Base-by-base conservation (phyloP, 2,329 filamentous ascomycete species). In the Calonectria crousiana region DNA sequence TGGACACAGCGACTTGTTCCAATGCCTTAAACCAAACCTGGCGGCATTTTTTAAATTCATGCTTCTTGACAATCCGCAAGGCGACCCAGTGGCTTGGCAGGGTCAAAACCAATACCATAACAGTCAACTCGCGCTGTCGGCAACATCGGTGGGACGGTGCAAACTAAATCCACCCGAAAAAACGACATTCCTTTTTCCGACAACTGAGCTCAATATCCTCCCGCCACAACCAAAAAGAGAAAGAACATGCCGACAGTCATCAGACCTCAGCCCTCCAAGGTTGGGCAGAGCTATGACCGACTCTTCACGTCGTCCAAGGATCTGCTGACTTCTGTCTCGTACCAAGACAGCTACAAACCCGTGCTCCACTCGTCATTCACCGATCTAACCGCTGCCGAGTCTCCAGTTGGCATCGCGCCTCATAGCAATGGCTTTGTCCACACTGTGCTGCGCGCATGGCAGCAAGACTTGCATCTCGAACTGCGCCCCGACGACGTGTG, bases 391-490 rank as follows among this genome's bases (percentile, higher is more conserved):
- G 34, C 51, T 64, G 41, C 56, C 30, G 68, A 60, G 41, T 44
- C 51, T 2, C 41, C 51, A 30, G 20, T 51, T n/a, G 58, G 58
- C 30, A 30, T 71, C 23, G 58, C 49, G 32, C 68, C 56, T 8
- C 41, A 71, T 18, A 58, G 47, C n/a, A 71, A 71, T 14, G 68
- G 68, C 58, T 71, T 71, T 58, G 68, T 71, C n/a, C 51, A 71
- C 47, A 60, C 51, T 2, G 41, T 71, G 16, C 41, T 71, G 28
- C 68, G 56, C 56, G 68, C 68, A 51, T 71, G 47, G 30, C 68
- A 71, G 56, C 75, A 78, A 28, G 72, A 78, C 60, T 71, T 73
- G n/a, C 76, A 78, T 47, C 76, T 78, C 4, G 68, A 71, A 36
- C 69, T 79, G 28, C 77, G 75, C 8, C 75, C 74, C 8, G 76